Evolutionary conservation across 768 basidiomycete genomes (phyloP), one percentile per base, ranked within the genome.

Genomic region (Leucocoprinus leucothites): DNA sequence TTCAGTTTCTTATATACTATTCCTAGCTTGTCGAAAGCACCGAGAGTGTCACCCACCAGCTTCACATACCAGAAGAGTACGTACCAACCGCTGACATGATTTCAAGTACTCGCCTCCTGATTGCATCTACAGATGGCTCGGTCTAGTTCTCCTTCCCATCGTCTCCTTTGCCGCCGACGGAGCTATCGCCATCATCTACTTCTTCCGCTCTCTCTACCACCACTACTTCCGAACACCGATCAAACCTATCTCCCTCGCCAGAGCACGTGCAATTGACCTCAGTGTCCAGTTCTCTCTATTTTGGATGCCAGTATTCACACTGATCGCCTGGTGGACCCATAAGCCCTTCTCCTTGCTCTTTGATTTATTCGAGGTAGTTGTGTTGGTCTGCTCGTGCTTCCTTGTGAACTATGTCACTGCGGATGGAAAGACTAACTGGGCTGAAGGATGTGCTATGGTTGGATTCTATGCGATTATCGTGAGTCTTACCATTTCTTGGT

Each of bases 381-480:
- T 85, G 19, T 69, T 89, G 31, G 65, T 91, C 3, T 86, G 82
- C 1, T 75, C 86, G 2, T 85, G 83, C 63, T 89, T 90, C 72
- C 69, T 90, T 46, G 88, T 90, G 50, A 91, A 91, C 68, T 89
- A 87, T 63, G 84, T 90, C 49, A 89, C 87, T 11, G 85, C 86
- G 0, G 88, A 90, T 63, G 72, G 82, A 13, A 89, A 90, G 68
- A 89, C 89, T 3, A 90, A 90, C 62, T 90, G 87, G 86, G 82
- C 79, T 1, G 87, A 89, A 69, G 86, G 89, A 14, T 73, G 76
- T 42, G 77, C 82, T 18, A 78, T 90, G 77, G 71, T 89, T 24
- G 63, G 80, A 24, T 87, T 88, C 66, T 89, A 89, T 64, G 45
- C 75, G 48, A 85, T 89, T 79, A 84, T 85, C 53, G 86, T 78